Evolutionary conservation across 2,329 filamentous ascomycete genomes (phyloP).

Genomic region (Nectriaceae sp.): DNA sequence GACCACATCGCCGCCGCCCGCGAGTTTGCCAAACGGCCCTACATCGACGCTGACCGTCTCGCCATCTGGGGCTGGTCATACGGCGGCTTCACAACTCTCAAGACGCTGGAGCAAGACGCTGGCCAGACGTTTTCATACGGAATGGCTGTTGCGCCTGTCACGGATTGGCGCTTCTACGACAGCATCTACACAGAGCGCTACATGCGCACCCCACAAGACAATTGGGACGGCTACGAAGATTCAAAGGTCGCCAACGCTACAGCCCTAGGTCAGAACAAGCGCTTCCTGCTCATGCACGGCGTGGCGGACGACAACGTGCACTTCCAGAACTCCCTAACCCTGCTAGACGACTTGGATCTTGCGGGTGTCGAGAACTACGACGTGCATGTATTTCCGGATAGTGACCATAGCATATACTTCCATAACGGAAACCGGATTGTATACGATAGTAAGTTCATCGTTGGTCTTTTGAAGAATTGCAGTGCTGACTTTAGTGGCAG

Average conservation of each 20-base stretch:
- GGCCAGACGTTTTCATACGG: constrained; percentile 92
- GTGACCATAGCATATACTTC: constrained; percentile 92
- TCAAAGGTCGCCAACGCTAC: constrained; percentile 74
- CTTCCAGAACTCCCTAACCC: constrained; percentile 86
- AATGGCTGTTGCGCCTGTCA: constrained; percentile 98
- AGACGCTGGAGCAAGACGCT: constrained; percentile 88
- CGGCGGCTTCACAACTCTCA: constrained; percentile 92
- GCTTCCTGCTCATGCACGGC: constrained; percentile 95
- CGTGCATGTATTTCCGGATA: constrained; percentile 94
- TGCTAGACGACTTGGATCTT: constrained; percentile 85
- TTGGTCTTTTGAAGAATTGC: neutral
- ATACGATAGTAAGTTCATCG: constrained; percentile 75
- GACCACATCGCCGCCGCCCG: constrained; percentile 93
- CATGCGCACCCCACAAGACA: constrained; percentile 92
- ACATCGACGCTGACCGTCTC: constrained; percentile 79
- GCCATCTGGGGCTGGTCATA: constrained; percentile 99
- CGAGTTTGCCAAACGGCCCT: constrained; percentile 76
- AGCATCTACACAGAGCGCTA: constrained; percentile 94
- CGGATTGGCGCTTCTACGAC: constrained; percentile 96
- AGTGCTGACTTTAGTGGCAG: constrained; percentile 46
- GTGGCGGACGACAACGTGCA: constrained; percentile 98
- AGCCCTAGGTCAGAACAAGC: constrained; percentile 73
- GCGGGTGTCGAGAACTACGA: constrained; percentile 89
- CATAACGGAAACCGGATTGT: constrained; percentile 91
- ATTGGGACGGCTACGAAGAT: constrained; percentile 73